phyloP scores from a whole-genome alignment of 768 basidiomycete species.

The Cyclocybe aegerita region DNA sequence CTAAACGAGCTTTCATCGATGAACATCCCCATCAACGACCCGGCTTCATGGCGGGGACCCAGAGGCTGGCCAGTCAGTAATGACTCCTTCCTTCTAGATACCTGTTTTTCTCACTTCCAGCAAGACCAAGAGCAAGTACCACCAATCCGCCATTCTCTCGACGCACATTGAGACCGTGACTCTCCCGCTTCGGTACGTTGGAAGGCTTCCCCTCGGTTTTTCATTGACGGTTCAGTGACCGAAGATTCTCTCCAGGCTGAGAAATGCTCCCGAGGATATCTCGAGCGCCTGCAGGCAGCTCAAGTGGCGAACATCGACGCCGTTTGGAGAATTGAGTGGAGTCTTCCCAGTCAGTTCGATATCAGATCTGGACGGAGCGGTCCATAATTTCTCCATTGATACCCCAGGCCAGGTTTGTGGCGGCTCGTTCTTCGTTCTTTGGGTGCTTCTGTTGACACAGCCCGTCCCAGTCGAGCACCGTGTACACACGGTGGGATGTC shows the following conservation, averaged over 20 bases:
- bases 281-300: slow-evolving; percentile 44
- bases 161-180: slow-evolving; percentile 59
- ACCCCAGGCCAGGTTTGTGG: slow-evolving; percentile 15
- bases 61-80: slow-evolving; percentile 13
- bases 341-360: slow-evolving; percentile 41
- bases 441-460: background rate
- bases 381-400: slow-evolving; percentile 42
- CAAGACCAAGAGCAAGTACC: slow-evolving; percentile 39
- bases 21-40: slow-evolving; percentile 49
- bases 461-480: slow-evolving; percentile 10
- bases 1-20: slow-evolving; percentile 49
- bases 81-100: slow-evolving; percentile 7
- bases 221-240: slow-evolving; percentile 2
- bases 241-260: slow-evolving; percentile 24
- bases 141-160: slow-evolving; percentile 58
- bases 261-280: slow-evolving; percentile 34
- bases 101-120: slow-evolving; percentile 6
- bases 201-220: slow-evolving; percentile 6
- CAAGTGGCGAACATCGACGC: slow-evolving; percentile 51
- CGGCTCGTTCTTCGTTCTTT: background rate
- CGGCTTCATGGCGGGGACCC: slow-evolving; percentile 37
- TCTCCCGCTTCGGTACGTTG: slow-evolving; percentile 53
- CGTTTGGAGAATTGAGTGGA: slow-evolving; percentile 59
- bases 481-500: slow-evolving; percentile 50
- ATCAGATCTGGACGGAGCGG: slow-evolving; percentile 24